A percentile compares a stretch with the other conserved stretches of the same genome.
Conservation (phyloP, 768 basidiomycete species). For the Lentinula sp. region DNA sequence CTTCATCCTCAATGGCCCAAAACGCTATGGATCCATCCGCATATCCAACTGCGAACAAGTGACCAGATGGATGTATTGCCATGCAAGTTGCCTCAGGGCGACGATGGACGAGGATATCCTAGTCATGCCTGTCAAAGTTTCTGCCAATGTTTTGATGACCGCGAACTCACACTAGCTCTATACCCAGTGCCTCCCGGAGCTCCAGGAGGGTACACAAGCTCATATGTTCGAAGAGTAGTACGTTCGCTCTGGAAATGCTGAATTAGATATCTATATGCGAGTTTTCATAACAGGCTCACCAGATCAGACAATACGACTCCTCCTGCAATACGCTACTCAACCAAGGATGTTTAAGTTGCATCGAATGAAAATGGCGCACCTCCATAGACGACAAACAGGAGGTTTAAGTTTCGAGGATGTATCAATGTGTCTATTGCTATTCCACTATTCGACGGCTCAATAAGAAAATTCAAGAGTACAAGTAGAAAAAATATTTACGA, state of each 20-base stretch:
- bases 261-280: neutral
- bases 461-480: neutral
- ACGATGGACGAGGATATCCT: slow-evolving; percentile 70
- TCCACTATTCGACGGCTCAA: slow-evolving; percentile 24
- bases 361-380: slow-evolving; percentile 31
- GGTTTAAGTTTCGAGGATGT: slow-evolving; percentile 70
- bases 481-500: slow-evolving; percentile 24
- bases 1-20: slow-evolving; percentile 76
- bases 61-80: slow-evolving; percentile 66
- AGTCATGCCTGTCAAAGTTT: neutral
- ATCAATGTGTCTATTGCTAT: slow-evolving; percentile 55
- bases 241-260: slow-evolving; percentile 32
- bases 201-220: slow-evolving; percentile 68
- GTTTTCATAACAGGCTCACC: slow-evolving; percentile 24
- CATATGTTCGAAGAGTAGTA: slow-evolving; percentile 54
- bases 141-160: neutral
- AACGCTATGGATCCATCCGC: slow-evolving; percentile 80
- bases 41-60: slow-evolving; percentile 77
- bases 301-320: slow-evolving; percentile 57
- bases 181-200: slow-evolving; percentile 76
- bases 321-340: slow-evolving; percentile 29
- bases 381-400: slow-evolving; percentile 70
- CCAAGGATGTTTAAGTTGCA: neutral
- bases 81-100: slow-evolving; percentile 65
- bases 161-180: slow-evolving; percentile 33